phyloP scores from a whole-genome alignment of 768 basidiomycete genomes.

The Tylopilus felleus region DNA sequence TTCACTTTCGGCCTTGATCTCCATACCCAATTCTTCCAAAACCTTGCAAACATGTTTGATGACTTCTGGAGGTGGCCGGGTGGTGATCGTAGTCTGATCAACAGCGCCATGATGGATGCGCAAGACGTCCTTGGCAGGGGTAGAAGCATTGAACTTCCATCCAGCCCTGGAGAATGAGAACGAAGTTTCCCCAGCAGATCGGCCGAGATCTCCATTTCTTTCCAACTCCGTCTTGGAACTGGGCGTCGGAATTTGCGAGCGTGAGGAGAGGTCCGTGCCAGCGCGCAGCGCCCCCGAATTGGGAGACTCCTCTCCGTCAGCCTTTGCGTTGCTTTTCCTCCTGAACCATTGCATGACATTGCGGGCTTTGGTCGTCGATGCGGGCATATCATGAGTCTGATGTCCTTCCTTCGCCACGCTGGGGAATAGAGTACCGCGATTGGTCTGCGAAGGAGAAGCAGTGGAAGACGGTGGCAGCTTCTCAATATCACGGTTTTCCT shows the following conservation, averaged over 20 bases:
- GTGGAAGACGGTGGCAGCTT: slow-evolving; percentile 33
- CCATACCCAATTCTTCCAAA: slow-evolving; percentile 86
- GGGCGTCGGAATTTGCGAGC: slow-evolving; percentile 31
- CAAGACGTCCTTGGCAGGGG: slow-evolving; percentile 46
- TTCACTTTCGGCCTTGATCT: slow-evolving; percentile 83
- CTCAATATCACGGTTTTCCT: slow-evolving; percentile 40
- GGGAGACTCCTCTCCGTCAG: slow-evolving; percentile 24
- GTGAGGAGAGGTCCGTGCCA: slow-evolving; percentile 25
- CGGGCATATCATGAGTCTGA: slow-evolving; percentile 45
- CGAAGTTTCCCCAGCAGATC: slow-evolving; percentile 27
- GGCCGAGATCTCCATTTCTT: slow-evolving; percentile 18
- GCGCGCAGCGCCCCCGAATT: slow-evolving; percentile 12
- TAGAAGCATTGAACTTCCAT: slow-evolving; percentile 33
- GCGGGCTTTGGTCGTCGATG: slow-evolving; percentile 82
- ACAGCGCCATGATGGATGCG: slow-evolving; percentile 91
- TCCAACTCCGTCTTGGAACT: slow-evolving; percentile 24
- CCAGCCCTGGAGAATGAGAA: slow-evolving; percentile 40
- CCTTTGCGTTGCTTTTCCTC: slow-evolving; percentile 53
- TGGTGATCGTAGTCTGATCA: slow-evolving; percentile 87
- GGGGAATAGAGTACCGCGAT: slow-evolving; percentile 25
- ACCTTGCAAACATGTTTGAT: slow-evolving; percentile 81
- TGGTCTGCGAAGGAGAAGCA: slow-evolving; percentile 28
- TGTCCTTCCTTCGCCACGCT: slow-evolving; percentile 26
- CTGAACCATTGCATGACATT: slow-evolving; percentile 99
- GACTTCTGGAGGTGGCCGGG: slow-evolving; percentile 78